phyloP scores from a whole-genome alignment of 2,329 filamentous ascomycete species.

The Graphium sp. region DNA sequence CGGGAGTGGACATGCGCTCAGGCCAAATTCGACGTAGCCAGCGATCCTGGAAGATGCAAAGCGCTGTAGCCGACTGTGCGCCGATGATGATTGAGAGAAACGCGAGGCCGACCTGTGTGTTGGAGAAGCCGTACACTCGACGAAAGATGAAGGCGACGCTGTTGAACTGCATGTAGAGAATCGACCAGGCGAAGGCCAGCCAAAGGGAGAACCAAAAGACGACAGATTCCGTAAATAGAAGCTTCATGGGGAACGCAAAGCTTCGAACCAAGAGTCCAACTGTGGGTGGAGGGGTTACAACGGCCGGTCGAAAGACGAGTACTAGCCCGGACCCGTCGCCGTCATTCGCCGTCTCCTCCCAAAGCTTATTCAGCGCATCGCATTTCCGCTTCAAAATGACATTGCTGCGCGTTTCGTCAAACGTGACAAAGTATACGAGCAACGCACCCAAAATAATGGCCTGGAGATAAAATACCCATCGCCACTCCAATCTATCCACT shows the following conservation, averaged over 20 bases:
- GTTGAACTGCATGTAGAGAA: constrained; percentile 45
- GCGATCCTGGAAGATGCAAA: constrained; percentile 40
- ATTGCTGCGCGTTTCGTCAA: constrained; percentile 51
- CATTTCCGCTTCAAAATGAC: constrained; percentile 48
- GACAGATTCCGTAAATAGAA: constrained; percentile 41
- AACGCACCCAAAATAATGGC: constrained; percentile 38
- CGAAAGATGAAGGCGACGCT: constrained; percentile 49
- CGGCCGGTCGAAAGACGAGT: too few species aligned
- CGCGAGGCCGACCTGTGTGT: constrained; percentile 41
- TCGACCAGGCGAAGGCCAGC: constrained; percentile 54
- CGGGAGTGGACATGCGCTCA: constrained; percentile 21
- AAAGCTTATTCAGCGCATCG: constrained; percentile 32
- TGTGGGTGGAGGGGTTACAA: too few species aligned
- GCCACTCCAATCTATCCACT: constrained; percentile 38
- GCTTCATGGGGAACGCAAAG: constrained; percentile 14
- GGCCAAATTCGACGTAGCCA: constrained; percentile 30
- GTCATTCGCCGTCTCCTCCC: constrained; percentile 24
- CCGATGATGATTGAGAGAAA: constrained; percentile 30
- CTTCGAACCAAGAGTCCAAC: too few species aligned
- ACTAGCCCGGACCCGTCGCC: constrained; percentile 5
- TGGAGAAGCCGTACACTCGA: constrained; percentile 40
- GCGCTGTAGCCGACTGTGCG: constrained; percentile 27
- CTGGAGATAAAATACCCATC: constrained; percentile 54
- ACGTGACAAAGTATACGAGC: constrained; percentile 42
- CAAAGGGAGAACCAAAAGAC: constrained; percentile 54